Evolutionary conservation across 2,329 filamentous ascomycete species (phyloP).

Genomic region (Ophiostoma tasmaniense): DNA sequence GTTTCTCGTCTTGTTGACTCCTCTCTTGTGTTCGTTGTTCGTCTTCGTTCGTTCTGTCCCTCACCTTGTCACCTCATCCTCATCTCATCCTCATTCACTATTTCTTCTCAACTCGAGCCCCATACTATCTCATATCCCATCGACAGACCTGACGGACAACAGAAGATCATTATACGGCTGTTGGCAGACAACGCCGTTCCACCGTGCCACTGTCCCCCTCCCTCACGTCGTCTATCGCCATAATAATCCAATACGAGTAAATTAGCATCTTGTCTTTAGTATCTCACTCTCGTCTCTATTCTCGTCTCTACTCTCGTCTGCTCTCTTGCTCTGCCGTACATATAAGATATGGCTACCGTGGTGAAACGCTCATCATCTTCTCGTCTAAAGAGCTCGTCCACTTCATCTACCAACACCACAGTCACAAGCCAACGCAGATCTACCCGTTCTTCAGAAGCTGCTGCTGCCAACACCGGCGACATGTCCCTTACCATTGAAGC

Average conservation of each 20-base stretch:
- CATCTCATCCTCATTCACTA: neutral
- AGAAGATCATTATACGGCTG: neutral
- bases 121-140: too few species aligned
- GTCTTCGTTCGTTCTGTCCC: neutral
- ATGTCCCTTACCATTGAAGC: slow-evolving; percentile 11
- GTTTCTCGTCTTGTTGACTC: neutral
- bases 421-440: neutral
- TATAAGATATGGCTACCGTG: neutral
- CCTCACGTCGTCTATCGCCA: neutral
- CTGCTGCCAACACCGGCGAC: neutral
- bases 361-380: neutral
- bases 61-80: neutral
- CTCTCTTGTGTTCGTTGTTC: neutral
- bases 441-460: neutral
- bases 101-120: neutral
- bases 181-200: neutral
- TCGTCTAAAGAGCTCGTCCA: neutral
- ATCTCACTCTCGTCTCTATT: neutral
- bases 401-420: neutral
- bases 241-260: neutral
- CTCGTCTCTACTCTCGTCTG: neutral
- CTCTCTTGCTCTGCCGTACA: neutral
- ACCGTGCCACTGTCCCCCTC: neutral
- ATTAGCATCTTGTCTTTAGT: neutral
- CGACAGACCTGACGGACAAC: neutral